phyloP scores from a whole-genome alignment of 2,329 filamentous ascomycete genomes.

The Hymenoscyphus albidus region DNA sequence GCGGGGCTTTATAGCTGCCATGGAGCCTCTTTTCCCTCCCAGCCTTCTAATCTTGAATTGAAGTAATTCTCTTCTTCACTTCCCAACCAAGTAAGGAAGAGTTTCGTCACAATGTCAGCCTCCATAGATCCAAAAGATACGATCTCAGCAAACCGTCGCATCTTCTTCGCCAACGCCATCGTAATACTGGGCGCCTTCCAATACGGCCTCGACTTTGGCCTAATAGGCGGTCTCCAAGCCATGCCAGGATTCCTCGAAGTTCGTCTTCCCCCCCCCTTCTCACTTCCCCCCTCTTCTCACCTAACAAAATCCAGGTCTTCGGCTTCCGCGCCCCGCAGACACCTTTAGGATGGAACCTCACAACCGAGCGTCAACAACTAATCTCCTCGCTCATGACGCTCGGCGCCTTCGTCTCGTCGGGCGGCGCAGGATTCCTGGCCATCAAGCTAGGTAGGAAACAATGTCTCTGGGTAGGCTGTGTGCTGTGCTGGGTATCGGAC shows the following conservation, averaged over 20 bases:
- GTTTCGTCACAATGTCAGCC: neutral
- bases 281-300: neutral
- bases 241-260: slow-evolving; percentile 19
- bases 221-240: slow-evolving; percentile 18
- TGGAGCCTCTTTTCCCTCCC: neutral
- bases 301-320: slow-evolving; percentile 38
- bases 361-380: slow-evolving; percentile 48
- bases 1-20: neutral
- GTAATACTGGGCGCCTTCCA: slow-evolving; percentile 37
- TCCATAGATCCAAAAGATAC: slow-evolving; percentile 1
- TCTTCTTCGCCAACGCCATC: slow-evolving; percentile 12
- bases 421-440: slow-evolving; percentile 43
- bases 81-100: neutral
- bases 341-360: slow-evolving; percentile 25
- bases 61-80: no score
- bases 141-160: slow-evolving; percentile 12
- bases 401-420: slow-evolving; percentile 45
- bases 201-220: slow-evolving; percentile 19
- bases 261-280: neutral
- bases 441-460: slow-evolving; percentile 42
- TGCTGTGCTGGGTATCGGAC: slow-evolving; percentile 48
- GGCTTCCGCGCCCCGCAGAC: slow-evolving; percentile 36
- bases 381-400: slow-evolving; percentile 49
- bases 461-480: slow-evolving; percentile 45
- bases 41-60: neutral